These are phyloP conservation scores for Chlamydomonas sp. DNA, from an alignment of 139 green algal genomes.

Conservation along the genomic window DNA sequence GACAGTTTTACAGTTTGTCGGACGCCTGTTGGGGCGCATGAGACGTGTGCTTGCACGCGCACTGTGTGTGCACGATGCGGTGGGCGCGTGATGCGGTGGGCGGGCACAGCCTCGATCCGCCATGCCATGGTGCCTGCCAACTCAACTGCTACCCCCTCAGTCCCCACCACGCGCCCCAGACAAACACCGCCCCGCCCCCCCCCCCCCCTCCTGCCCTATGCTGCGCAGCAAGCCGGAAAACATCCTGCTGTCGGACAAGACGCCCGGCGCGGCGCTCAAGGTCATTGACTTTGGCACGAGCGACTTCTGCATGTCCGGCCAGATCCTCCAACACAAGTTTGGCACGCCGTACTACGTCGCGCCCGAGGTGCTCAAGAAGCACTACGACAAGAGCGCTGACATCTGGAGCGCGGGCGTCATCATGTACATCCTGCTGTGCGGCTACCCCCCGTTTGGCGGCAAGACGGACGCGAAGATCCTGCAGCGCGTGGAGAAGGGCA, in stretches of 20 bases:
- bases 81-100: no score
- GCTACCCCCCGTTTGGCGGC: slow-evolving; percentile 49
- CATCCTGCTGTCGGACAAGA: slow-evolving; percentile 75
- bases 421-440: slow-evolving; percentile 23
- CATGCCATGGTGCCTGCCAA: no score
- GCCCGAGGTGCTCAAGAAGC: slow-evolving; percentile 52
- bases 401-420: slow-evolving; percentile 21
- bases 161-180: no score
- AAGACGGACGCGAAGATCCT: slow-evolving; percentile 69
- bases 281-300: slow-evolving; percentile 90
- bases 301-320: slow-evolving; percentile 70
- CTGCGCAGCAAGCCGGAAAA: slow-evolving; percentile 94
- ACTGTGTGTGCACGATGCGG: no score
- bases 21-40: no score
- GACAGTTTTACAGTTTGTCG: no score
- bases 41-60: background rate
- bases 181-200: no score
- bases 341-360: slow-evolving; percentile 87
- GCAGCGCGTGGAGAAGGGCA: slow-evolving; percentile 47
- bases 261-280: slow-evolving; percentile 54
- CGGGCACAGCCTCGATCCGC: no score
- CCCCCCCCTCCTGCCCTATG: no score
- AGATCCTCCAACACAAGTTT: slow-evolving; percentile 70
- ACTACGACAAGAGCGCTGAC: slow-evolving; percentile 19
- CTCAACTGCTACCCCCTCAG: no score